Evolutionary conservation across 352 stramenopile species (phyloP).

Genomic region (Phytophthora chlamydospora): DNA sequence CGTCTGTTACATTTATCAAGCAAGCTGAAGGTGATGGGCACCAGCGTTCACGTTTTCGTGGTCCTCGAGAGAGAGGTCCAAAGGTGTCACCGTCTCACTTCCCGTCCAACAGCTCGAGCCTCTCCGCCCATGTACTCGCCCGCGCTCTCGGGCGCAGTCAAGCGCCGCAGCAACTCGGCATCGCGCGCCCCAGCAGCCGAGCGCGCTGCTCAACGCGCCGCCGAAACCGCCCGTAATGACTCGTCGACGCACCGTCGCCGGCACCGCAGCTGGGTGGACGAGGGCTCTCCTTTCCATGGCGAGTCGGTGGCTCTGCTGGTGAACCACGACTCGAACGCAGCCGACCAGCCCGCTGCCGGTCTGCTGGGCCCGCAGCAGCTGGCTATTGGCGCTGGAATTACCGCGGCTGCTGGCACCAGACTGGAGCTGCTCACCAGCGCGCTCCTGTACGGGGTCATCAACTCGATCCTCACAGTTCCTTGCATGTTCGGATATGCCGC

Average conservation of each 20-base stretch:
- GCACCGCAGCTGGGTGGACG: slow-evolving; percentile 48
- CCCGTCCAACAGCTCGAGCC: not conserved
- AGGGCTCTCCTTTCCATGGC: slow-evolving; percentile 21
- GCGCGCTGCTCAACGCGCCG: slow-evolving; percentile 25
- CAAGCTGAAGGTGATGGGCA: not conserved
- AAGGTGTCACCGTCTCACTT: slow-evolving; percentile 12
- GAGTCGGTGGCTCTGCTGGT: slow-evolving; percentile 46
- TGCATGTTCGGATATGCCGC: slow-evolving; percentile 95
- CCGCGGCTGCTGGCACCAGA: no score
- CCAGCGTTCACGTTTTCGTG: slow-evolving; percentile 1
- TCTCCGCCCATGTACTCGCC: slow-evolving; percentile 55
- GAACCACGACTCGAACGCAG: slow-evolving; percentile 6
- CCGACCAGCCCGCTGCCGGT: not conserved
- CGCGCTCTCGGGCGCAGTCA: slow-evolving; percentile 63
- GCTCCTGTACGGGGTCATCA: slow-evolving; percentile 91
- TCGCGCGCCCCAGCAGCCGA: slow-evolving; percentile 27
- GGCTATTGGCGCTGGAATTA: no score
- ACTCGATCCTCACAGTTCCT: slow-evolving; percentile 94
- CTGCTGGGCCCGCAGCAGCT: not conserved
- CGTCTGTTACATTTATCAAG: no score
- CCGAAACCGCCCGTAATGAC: slow-evolving; percentile 16
- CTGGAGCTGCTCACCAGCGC: slow-evolving; percentile 74
- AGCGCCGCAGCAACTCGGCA: slow-evolving; percentile 47
- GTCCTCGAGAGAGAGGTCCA: slow-evolving; percentile 12
- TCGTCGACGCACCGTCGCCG: slow-evolving; percentile 25